Conservation (phyloP, 2,329 filamentous ascomycete genomes). For the Acrodontium crateriforme region DNA sequence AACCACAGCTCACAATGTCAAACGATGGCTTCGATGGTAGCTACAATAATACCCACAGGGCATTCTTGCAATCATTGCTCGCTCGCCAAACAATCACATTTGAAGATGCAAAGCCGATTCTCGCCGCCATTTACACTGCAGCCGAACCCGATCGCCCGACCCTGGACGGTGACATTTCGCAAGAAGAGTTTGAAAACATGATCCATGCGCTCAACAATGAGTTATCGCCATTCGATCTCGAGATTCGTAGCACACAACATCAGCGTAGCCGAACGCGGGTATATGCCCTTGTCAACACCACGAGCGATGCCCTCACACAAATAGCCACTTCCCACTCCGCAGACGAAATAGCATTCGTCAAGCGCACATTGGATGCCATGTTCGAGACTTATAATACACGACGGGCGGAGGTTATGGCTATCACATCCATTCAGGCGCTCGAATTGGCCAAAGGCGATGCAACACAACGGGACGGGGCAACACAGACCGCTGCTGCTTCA, state of each 20-base stretch:
- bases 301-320: constrained; percentile 72
- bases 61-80: constrained; percentile 82
- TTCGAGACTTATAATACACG: constrained; percentile 78
- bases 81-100: constrained; percentile 65
- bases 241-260: constrained; percentile 63
- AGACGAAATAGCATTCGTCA: constrained; percentile 82
- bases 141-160: constrained; percentile 35
- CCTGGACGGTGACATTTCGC: constrained; percentile 49
- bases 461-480: constrained; percentile 15
- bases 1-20: background rate
- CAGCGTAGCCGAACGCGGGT: constrained; percentile 51
- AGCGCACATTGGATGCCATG: constrained; percentile 77
- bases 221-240: constrained; percentile 70
- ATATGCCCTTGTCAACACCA: constrained; percentile 77
- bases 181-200: constrained; percentile 53
- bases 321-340: constrained; percentile 66
- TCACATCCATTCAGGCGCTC: constrained; percentile 66
- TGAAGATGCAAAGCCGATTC: constrained; percentile 54
- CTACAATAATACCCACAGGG: constrained; percentile 59
- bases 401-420: constrained; percentile 68
- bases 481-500: constrained; percentile 8
- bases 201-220: constrained; percentile 57
- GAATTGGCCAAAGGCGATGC: constrained; percentile 42
- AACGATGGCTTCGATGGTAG: constrained; percentile 2
- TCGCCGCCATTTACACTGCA: constrained; percentile 61